A percentile compares a stretch with the other conserved stretches of the same genome.
Conservation (phyloP, 1,284 basidiomycete genomes). For the Pseudozyma sp. region DNA sequence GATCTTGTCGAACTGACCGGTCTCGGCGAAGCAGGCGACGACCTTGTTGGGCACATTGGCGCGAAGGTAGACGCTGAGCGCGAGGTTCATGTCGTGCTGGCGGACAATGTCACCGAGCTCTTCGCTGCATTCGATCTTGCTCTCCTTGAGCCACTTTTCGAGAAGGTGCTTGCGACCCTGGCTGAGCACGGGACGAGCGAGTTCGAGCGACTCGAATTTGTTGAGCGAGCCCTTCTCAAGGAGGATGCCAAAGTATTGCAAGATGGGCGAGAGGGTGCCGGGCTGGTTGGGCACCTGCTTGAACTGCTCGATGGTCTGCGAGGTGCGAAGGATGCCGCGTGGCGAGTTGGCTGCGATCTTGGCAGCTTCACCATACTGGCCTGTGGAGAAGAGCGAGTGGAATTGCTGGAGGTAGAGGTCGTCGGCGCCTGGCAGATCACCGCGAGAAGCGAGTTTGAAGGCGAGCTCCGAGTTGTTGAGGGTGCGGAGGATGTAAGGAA, state of each 20-base stretch:
- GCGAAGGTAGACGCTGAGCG: slow-evolving; percentile 97
- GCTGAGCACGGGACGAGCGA: slow-evolving; percentile 93
- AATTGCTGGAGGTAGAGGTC: slow-evolving; percentile 97
- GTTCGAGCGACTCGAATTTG: slow-evolving; percentile 93
- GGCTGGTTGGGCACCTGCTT: slow-evolving; percentile 91
- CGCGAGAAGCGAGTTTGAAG: slow-evolving; percentile 96
- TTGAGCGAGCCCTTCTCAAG: slow-evolving; percentile 98
- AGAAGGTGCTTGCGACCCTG: slow-evolving; percentile 97
- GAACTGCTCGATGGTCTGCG: slow-evolving; percentile 96
- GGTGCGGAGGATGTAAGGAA: slow-evolving; percentile 92
- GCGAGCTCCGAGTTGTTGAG: slow-evolving; percentile 98
- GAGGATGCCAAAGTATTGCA: slow-evolving; percentile 98
- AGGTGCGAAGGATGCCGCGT: slow-evolving; percentile 92
- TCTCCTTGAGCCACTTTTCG: slow-evolving; percentile 99
- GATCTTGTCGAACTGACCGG: slow-evolving; percentile 98
- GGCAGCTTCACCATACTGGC: slow-evolving; percentile 94
- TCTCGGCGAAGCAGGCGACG: slow-evolving; percentile 95
- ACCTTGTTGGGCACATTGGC: slow-evolving; percentile 99
- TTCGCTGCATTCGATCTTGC: slow-evolving; percentile 98
- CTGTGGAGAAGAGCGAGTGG: slow-evolving; percentile 88
- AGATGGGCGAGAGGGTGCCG: slow-evolving; percentile 92
- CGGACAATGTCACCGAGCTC: slow-evolving; percentile 98
- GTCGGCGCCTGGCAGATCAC: slow-evolving; percentile 97
- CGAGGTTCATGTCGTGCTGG: slow-evolving; percentile 94
- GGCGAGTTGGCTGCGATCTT: slow-evolving; percentile 99